Conservation (phyloP, 2,329 filamentous ascomycete genomes). For the Fusarium miscanthi region DNA sequence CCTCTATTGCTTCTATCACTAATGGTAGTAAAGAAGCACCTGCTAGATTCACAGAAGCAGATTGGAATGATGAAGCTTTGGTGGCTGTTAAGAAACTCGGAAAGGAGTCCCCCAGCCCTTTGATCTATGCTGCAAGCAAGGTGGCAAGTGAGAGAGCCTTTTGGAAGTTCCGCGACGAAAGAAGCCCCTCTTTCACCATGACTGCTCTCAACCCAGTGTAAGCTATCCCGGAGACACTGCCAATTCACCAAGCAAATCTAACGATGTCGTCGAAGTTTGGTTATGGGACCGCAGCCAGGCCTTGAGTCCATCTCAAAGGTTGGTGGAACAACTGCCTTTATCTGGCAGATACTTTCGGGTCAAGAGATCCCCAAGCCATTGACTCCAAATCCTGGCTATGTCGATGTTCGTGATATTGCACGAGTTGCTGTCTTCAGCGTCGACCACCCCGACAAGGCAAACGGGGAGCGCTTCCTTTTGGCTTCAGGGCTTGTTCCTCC, state of each 20-base stretch:
- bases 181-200: slow-evolving; percentile 36
- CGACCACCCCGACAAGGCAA: slow-evolving; percentile 28
- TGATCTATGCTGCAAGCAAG: slow-evolving; percentile 43
- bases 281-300: slow-evolving; percentile 39
- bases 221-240: neutral
- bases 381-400: slow-evolving; percentile 12
- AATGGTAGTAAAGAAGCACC: slow-evolving; percentile 6
- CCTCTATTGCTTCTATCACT: slow-evolving; percentile 36
- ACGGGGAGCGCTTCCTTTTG: slow-evolving; percentile 38
- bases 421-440: slow-evolving; percentile 40
- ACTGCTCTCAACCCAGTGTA: slow-evolving; percentile 42
- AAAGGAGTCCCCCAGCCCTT: slow-evolving; percentile 24
- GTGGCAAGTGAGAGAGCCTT: slow-evolving; percentile 39
- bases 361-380: slow-evolving; percentile 38
- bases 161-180: slow-evolving; percentile 40
- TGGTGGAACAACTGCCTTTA: slow-evolving; percentile 33
- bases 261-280: slow-evolving; percentile 27
- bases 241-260: neutral
- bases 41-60: slow-evolving; percentile 35
- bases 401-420: slow-evolving; percentile 42
- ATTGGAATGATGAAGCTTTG: slow-evolving; percentile 39
- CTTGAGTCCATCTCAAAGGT: slow-evolving; percentile 38
- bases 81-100: slow-evolving; percentile 33
- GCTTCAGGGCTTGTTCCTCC: slow-evolving; percentile 32
- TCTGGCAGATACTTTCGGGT: slow-evolving; percentile 40